Evolutionary conservation across 768 basidiomycete genomes (phyloP), one percentile per base, ranked within the genome.

Genomic region (Tylopilus subfusipes): DNA sequence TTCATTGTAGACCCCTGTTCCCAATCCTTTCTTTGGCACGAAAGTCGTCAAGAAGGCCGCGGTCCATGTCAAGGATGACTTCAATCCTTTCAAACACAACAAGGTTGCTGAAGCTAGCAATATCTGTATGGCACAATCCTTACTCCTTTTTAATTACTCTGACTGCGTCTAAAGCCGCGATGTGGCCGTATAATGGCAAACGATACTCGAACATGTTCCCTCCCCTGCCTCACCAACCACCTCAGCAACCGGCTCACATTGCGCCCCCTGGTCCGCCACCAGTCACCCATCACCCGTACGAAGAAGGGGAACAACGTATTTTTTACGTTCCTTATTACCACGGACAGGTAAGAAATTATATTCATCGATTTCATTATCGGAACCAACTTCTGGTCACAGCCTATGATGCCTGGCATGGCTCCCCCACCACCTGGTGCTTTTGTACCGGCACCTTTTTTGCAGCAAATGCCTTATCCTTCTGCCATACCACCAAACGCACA

Each of bases 1-100:
- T 38, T 38, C 16, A 33, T 56, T 51, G 12, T 46, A 78, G 76
- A 62, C 72, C 46, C 54, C 81, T 24, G 70, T 79, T 11, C 83
- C 85, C 30, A 91, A 97, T 66, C 87, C 92, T 18, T 98, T 98
- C 86, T 98, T 97, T 65, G 90, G 93, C 29, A 77, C 82, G 29
- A 86, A 88, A 33, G 68, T 76, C 19, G 81, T 85, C 68, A 93
- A 93, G 79, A 90, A 88, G 73, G 80, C 78, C 50, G 65, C 79
- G 4, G 87, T 95, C 33, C 88, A 92, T 67, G 82, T 96, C 71
- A 92, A 96, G 74, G 93, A 97, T 62, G 96, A 98, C 67, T 99
- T 99, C 68, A 97, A 95, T 69, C 94, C 96, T 16, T 97, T 96
- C 82, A 92, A 91, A 73, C 83, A 87, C 63, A 81, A 82, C 66